Percentiles rank a stretch among this genome's conserved stretches.
Evolutionary conservation across 345 rosid species (phyloP).

Genomic region (Schrenkiella parvula): DNA sequence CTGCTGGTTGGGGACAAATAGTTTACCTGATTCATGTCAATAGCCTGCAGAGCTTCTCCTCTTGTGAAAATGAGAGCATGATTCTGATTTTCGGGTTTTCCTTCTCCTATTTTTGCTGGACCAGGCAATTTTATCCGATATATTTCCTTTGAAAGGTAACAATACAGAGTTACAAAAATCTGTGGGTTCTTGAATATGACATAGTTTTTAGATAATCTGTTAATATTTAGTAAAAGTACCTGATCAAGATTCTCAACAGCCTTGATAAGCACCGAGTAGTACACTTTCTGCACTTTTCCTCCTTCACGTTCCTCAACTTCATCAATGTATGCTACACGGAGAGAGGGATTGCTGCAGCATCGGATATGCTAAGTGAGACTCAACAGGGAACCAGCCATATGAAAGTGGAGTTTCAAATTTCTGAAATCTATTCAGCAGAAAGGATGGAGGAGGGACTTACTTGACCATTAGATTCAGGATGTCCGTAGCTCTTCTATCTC

Average conservation of each 20-base stretch:
- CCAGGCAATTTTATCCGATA: constrained; percentile 93
- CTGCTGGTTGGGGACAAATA: background rate
- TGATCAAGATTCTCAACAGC: constrained; percentile 90
- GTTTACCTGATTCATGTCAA: constrained; percentile 95
- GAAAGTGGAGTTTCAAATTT: background rate
- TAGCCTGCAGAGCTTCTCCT: constrained; percentile 96
- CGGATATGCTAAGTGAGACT: constrained; percentile 24
- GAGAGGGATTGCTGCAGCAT: constrained; percentile 75
- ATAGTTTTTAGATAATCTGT: background rate
- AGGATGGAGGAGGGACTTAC: constrained; percentile 46
- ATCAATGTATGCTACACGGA: constrained; percentile 94
- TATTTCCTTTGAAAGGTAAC: constrained; percentile 58
- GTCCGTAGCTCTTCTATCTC: constrained; percentile 94
- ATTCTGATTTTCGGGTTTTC: constrained; percentile 96
- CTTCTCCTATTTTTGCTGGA: constrained; percentile 87
- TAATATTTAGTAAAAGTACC: constrained; percentile 41
- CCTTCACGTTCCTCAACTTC: constrained; percentile 92
- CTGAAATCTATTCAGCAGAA: background rate
- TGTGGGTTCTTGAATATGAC: background rate
- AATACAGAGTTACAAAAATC: constrained; percentile 5
- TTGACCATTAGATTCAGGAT: constrained; percentile 96
- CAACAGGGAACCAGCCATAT: constrained; percentile 6
- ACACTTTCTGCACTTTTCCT: constrained; percentile 67
- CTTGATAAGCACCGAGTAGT: constrained; percentile 86
- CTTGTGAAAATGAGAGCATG: constrained; percentile 90